Conservation (phyloP, 179 eudicot species). For the Corrigiola litoralis region DNA sequence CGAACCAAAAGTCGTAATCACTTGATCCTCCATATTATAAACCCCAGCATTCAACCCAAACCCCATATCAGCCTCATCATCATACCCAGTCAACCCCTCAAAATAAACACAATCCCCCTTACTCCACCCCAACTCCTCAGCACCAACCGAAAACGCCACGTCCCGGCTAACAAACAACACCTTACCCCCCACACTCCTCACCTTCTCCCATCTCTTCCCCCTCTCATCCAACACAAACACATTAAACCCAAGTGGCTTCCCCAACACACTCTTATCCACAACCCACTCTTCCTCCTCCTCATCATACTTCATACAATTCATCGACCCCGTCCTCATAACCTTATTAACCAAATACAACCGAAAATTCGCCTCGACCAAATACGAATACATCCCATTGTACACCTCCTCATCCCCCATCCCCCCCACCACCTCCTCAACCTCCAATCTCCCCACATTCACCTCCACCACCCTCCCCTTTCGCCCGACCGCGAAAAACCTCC, state of each 20-base stretch:
- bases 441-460: background rate
- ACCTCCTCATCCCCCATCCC: background rate
- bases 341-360: constrained; percentile 16
- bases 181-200: constrained; percentile 8
- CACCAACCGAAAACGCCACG: constrained; percentile 16
- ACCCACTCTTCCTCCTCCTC: constrained; percentile 21
- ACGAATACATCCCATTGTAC: background rate
- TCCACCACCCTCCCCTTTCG: constrained; percentile 6
- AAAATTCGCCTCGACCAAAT: constrained; percentile 18
- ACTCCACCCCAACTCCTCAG: constrained; percentile 26
- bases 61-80: constrained; percentile 27
- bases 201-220: constrained; percentile 20
- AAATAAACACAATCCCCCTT: constrained; percentile 24
- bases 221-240: constrained; percentile 13
- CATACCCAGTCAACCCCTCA: constrained; percentile 28
- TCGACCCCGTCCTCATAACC: constrained; percentile 2
- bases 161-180: constrained; percentile 27
- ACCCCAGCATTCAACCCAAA: constrained; percentile 30
- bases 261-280: constrained; percentile 17
- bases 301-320: constrained; percentile 13
- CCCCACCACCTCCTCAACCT: constrained; percentile 5
- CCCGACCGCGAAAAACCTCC: constrained; percentile 20
- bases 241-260: constrained; percentile 13
- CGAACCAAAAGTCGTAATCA: constrained; percentile 6
- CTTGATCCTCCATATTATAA: constrained; percentile 15